A percentile compares a stretch with the other conserved stretches of the same genome.
Conservation (phyloP, 257 asterid species). For the Cynanchum wilfordii region DNA sequence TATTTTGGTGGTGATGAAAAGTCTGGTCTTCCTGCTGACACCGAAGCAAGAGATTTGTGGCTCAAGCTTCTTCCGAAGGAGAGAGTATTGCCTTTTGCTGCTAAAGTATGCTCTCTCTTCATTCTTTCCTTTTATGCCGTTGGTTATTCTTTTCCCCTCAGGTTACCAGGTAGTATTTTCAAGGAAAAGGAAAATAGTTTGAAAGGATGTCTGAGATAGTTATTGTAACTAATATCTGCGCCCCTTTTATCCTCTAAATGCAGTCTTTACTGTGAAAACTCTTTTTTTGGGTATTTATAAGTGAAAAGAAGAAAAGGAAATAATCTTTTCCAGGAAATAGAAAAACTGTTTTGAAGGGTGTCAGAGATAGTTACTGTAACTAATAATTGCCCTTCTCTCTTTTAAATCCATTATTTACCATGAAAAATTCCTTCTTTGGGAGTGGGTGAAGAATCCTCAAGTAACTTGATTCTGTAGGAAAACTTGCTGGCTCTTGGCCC, state of each 20-base stretch:
- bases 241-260: background rate
- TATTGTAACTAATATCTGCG: background rate
- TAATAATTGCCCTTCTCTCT: background rate
- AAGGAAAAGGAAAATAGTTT: background rate
- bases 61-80: conserved; percentile 67
- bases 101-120: conserved; percentile 53
- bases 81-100: conserved; percentile 86
- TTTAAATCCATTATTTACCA: background rate
- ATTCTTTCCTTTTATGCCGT: background rate
- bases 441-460: too few species aligned
- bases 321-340: background rate
- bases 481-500: background rate
- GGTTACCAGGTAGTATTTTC: background rate
- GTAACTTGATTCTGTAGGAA: background rate
- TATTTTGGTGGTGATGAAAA: conserved; percentile 94
- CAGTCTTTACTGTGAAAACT: background rate
- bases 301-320: background rate
- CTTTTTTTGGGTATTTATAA: background rate
- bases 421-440: background rate
- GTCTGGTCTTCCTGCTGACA: conserved; percentile 84
- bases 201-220: background rate
- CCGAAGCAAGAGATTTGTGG: conserved; percentile 83
- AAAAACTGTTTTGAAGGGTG: background rate
- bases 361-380: background rate
- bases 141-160: background rate